These are phyloP conservation scores for Lathyrus aphaca DNA, from an alignment of 306 rosid genomes.

Conservation along the genomic window DNA sequence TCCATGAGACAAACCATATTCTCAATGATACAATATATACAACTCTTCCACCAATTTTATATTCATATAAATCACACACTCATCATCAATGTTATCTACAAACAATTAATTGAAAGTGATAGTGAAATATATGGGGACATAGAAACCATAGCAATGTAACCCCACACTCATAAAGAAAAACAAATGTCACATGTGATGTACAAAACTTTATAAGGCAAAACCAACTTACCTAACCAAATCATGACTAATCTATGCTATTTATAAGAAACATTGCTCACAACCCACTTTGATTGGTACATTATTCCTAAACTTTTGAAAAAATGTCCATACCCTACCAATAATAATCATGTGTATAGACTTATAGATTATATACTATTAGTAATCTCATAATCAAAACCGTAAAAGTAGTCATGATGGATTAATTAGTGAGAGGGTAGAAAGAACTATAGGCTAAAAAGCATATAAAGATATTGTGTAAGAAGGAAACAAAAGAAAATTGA, in stretches of 20 bases:
- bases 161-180: conserved; percentile 40
- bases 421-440: background rate
- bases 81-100: conserved; percentile 36
- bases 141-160: conserved; percentile 34
- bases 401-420: conserved; percentile 7
- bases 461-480: conserved; percentile 14
- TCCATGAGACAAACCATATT: background rate
- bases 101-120: conserved; percentile 41
- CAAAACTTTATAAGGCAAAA: conserved; percentile 42
- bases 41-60: background rate
- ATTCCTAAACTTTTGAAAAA: conserved; percentile 33
- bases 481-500: conserved; percentile 19
- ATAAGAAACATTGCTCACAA: conserved; percentile 38
- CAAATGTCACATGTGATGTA: conserved; percentile 48
- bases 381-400: background rate
- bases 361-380: conserved; percentile 2
- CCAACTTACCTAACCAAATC: conserved; percentile 49
- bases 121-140: conserved; percentile 35
- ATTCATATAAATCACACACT: conserved; percentile 25
- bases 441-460: conserved; percentile 12
- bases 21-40: background rate
- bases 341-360: conserved; percentile 29
- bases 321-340: conserved; percentile 32
- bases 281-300: conserved; percentile 43
- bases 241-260: conserved; percentile 37